A percentile compares a stretch with the other conserved stretches of the same genome.
phyloP scores from a whole-genome alignment of 768 basidiomycete species.

The Pisolithus tinctorius region DNA sequence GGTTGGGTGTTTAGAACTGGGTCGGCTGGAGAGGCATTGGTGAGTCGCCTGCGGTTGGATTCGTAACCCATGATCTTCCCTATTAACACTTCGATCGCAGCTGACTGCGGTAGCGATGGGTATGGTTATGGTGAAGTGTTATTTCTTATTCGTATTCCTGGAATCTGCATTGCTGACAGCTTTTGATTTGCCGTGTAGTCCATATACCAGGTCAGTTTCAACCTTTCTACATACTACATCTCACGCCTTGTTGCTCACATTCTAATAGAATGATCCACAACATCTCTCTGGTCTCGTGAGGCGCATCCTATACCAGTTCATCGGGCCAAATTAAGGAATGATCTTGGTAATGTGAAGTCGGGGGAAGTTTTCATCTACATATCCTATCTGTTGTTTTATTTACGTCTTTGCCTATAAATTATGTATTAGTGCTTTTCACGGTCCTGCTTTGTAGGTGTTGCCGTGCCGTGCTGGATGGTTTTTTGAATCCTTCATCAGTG shows the following conservation, averaged over 20 bases:
- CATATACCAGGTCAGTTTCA: slow-evolving; percentile 58
- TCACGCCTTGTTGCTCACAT: not conserved
- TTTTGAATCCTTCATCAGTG: not conserved
- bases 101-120: slow-evolving; percentile 76
- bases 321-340: slow-evolving; percentile 64
- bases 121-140: slow-evolving; percentile 74
- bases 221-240: not conserved
- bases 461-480: no score
- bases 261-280: slow-evolving; percentile 56
- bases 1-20: slow-evolving; percentile 70
- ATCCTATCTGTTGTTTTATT: no score
- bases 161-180: not conserved
- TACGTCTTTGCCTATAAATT: no score
- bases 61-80: not conserved
- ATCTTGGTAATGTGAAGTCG: no score
- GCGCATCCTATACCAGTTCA: slow-evolving; percentile 79
- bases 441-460: no score
- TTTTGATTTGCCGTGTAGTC: slow-evolving; percentile 35
- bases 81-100: slow-evolving; percentile 20
- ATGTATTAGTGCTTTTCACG: no score
- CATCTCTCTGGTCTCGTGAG: slow-evolving; percentile 78
- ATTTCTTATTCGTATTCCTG: not conserved
- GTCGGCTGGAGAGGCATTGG: slow-evolving; percentile 59
- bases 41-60: slow-evolving; percentile 27
- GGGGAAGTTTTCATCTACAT: no score